phyloP scores from a whole-genome alignment of 1,284 basidiomycete species.

The Cutaneotrichosporon sp. region DNA sequence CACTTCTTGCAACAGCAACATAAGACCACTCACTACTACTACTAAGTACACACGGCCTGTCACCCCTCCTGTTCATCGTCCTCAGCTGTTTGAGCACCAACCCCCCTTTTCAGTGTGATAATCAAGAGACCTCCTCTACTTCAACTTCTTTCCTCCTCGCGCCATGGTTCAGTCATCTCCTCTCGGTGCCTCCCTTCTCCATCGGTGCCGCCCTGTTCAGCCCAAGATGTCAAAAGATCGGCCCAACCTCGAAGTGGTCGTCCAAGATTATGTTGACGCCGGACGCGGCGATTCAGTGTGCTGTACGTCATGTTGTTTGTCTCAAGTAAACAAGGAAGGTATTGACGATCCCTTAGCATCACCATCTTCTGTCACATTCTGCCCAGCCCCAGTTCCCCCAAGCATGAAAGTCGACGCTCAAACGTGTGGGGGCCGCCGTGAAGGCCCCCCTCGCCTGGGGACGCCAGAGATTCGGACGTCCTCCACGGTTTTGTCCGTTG shows the following conservation, averaged over 20 bases:
- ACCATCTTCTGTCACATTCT: constrained; percentile 14
- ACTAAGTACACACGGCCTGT: too few species aligned
- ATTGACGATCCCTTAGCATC: constrained; percentile 12
- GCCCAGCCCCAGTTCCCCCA: constrained; percentile 9
- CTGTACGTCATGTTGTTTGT: neutral
- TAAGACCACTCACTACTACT: too few species aligned
- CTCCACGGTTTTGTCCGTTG: neutral
- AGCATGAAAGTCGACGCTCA: constrained; percentile 12
- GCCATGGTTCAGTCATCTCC: too few species aligned
- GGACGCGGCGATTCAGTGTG: constrained; percentile 4
- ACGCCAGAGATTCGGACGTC: neutral
- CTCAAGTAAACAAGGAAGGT: too few species aligned
- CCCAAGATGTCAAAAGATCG: constrained; percentile 7
- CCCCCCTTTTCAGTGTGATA: too few species aligned
- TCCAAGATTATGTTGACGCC: constrained; percentile 3
- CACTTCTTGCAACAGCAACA: too few species aligned
- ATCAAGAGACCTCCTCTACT: too few species aligned
- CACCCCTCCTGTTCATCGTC: too few species aligned
- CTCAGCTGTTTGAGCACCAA: too few species aligned
- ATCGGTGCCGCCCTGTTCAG: constrained; percentile 30
- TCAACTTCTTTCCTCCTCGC: too few species aligned
- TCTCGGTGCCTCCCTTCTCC: constrained; percentile 36
- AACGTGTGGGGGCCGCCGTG: neutral
- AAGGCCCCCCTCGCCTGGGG: neutral
- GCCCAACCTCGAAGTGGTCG: constrained; percentile 9